Evolutionary conservation across 495 filamentous ascomycete species (phyloP), one percentile per base, ranked within the genome.

Genomic region (Lichenothelia convexa): DNA sequence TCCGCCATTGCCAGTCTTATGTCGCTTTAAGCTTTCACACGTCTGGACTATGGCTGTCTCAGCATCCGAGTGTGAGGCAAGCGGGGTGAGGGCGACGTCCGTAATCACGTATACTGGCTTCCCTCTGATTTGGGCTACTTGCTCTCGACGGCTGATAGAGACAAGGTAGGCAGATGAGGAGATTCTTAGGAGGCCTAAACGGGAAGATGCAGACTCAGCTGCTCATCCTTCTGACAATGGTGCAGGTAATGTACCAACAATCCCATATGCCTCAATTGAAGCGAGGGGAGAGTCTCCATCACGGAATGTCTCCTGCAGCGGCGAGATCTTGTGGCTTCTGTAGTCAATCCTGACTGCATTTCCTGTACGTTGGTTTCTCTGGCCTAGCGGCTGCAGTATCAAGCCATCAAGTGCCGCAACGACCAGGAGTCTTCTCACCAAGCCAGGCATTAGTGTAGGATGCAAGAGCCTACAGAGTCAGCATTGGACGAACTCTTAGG

Each of bases 11-110:
- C 47, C 53, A 15, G 54, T 54, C 34, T 51, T 59, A 8, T 12
- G 8, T 8, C 17, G 31, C 34, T 54, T 45, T 18, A 68, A 41
- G 31, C 67, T 62, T 20, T 63, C 61, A 9, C 65, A 65, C 0
- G 82, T 78, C 34, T 73, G 67, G 3, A 58, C 45, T 24, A 94
- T 76, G 4, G 82, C 75, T 11, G 64, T 64, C 42, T 62, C 62
- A 4, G 89, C 87, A 17, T 87, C 83, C 27, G 48, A 50, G 43
- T 73, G 75, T 12, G 77, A 89, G 11, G 77, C 68, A 13, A 86
- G 71, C 1, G 89, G 89, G 15, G 91, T 92, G 18, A 97, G 61
- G 1, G 84, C 76, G 21, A 97, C 76, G 43, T 85, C 80, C 37
- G 75, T 81, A 31, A 93, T 66, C 29, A 80, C 72, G 51, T 92